phyloP scores from a whole-genome alignment of 345 rosid species.

The Lenwebbia sp. region DNA sequence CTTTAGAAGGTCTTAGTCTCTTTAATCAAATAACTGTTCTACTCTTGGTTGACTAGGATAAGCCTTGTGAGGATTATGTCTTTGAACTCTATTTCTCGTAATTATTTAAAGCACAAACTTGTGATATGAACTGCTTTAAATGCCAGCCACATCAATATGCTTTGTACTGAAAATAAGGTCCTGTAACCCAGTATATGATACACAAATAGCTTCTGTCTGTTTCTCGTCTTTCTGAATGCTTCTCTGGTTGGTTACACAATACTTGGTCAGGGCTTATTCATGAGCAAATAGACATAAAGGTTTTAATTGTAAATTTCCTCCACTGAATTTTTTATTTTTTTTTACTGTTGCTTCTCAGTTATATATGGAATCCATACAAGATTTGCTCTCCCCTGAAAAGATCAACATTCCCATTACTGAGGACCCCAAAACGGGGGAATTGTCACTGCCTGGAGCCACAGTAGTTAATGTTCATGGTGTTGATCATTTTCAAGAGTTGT shows the following conservation, averaged over 20 bases:
- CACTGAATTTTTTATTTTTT: not conserved
- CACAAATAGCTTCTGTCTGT: not conserved
- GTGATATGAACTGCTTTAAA: not conserved
- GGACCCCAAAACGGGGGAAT: conserved; percentile 79
- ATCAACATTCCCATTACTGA: conserved; percentile 60
- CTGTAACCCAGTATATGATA: not conserved
- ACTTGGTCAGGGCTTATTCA: not conserved
- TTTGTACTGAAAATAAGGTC: not conserved
- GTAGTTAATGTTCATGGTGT: conserved; percentile 48
- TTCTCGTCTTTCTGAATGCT: not conserved
- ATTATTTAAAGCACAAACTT: not conserved
- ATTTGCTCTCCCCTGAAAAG: conserved; percentile 82
- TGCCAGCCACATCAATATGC: not conserved
- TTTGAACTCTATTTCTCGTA: not conserved
- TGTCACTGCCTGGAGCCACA: conserved; percentile 65
- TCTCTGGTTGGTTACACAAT: not conserved
- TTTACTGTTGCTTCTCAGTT: conserved; percentile 32
- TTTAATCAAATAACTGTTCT: not conserved
- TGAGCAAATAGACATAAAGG: not conserved
- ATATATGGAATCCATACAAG: conserved; percentile 92
- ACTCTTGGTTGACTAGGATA: not conserved
- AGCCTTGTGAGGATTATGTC: not conserved
- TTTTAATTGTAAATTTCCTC: not conserved
- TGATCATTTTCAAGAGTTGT: conserved; percentile 58
- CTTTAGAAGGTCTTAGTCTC: not conserved